phyloP scores from a whole-genome alignment of 1,284 basidiomycete species.

The Austropuccinia psidii region DNA sequence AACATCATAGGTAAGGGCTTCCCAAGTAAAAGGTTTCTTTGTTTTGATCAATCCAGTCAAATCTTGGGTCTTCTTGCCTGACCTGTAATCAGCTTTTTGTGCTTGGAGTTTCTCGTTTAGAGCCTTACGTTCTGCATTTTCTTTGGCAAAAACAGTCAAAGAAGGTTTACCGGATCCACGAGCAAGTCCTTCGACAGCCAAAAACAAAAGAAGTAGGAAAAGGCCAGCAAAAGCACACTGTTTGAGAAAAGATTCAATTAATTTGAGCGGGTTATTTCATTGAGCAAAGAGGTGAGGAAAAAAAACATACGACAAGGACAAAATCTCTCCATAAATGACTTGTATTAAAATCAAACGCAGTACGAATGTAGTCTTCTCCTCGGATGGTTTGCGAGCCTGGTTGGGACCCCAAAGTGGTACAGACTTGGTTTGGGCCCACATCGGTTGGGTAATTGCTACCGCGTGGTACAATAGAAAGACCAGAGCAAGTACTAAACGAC shows the following conservation, averaged over 20 bases:
- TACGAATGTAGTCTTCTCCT: constrained; percentile 47
- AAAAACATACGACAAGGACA: constrained; percentile 44
- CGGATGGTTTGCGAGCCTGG: constrained; percentile 46
- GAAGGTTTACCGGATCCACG: neutral
- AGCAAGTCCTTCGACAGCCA: neutral
- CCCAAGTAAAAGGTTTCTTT: constrained; percentile 47
- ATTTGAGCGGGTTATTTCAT: no score
- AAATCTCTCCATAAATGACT: constrained; percentile 51
- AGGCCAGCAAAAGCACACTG: constrained; percentile 22
- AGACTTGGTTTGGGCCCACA: constrained; percentile 50
- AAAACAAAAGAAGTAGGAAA: constrained; percentile 50
- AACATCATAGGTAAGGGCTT: constrained; percentile 51
- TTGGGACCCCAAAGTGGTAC: constrained; percentile 46
- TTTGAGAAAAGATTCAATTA: no score
- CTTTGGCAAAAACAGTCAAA: constrained; percentile 56
- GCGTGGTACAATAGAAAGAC: constrained; percentile 46
- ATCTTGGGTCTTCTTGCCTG: constrained; percentile 65
- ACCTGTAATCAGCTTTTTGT: constrained; percentile 53
- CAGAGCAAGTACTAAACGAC: constrained; percentile 9
- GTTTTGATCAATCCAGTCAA: constrained; percentile 46
- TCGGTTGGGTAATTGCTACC: constrained; percentile 47
- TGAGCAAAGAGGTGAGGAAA: neutral
- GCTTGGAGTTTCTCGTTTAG: constrained; percentile 60
- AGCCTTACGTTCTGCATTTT: constrained; percentile 60
- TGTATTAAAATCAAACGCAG: constrained; percentile 48